Evolutionary conservation across 2,329 filamentous ascomycete genomes (phyloP).

Genomic region (Trichoderma sp.): DNA sequence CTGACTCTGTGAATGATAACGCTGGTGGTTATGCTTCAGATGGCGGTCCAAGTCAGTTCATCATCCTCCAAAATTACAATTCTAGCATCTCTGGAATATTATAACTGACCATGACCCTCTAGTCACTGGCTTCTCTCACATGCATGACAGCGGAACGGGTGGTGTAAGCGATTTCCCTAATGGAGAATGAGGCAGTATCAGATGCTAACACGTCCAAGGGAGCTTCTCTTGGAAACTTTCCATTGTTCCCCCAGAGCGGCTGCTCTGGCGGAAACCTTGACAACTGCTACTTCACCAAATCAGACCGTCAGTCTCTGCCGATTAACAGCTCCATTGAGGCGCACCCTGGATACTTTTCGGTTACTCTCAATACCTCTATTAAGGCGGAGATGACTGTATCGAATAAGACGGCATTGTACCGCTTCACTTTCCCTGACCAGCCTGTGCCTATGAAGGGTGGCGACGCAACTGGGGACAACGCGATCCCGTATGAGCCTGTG

Average conservation of each 20-base stretch:
- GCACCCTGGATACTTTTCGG: conserved; percentile 59
- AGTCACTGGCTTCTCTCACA: conserved; percentile 34
- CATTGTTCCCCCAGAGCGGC: conserved; percentile 47
- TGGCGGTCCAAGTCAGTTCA: conserved; percentile 25
- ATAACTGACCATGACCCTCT: background rate
- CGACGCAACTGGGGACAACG: background rate
- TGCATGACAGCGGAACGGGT: conserved; percentile 33
- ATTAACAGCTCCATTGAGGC: conserved; percentile 51
- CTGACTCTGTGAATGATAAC: conserved; percentile 28
- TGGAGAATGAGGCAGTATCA: background rate
- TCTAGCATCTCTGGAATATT: background rate
- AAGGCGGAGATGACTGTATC: conserved; percentile 60
- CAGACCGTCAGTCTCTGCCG: conserved; percentile 45
- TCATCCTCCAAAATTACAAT: too few relatives aligned
- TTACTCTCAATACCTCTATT: conserved; percentile 56
- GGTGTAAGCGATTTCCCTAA: conserved; percentile 29
- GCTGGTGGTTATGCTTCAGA: conserved; percentile 31
- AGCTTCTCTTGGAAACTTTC: conserved; percentile 53
- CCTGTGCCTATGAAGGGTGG: conserved; percentile 23
- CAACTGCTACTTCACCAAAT: conserved; percentile 52
- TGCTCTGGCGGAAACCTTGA: conserved; percentile 45
- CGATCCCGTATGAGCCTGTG: conserved; percentile 41
- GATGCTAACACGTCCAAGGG: conserved; percentile 22
- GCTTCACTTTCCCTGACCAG: conserved; percentile 53
- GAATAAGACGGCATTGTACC: conserved; percentile 58